Evolutionary conservation across 768 basidiomycete genomes (phyloP).

Genomic region (Mrakia gelida): DNA sequence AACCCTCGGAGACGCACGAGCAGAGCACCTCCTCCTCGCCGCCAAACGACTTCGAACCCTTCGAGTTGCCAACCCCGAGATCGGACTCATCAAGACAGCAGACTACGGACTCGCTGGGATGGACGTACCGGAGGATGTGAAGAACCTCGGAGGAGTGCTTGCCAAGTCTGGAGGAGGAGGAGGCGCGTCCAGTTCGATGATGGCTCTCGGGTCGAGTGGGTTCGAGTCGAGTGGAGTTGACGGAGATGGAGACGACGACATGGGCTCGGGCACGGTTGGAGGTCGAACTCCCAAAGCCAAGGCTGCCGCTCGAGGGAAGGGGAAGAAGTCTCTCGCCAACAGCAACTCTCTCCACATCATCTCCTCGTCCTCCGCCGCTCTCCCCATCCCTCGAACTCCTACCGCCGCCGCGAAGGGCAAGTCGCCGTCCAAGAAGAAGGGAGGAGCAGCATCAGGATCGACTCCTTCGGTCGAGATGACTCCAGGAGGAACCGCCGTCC

Average conservation of each 20-base stretch:
- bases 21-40: conserved; percentile 31
- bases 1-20: conserved; percentile 27
- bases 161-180: not conserved
- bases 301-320: conserved; percentile 4
- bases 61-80: conserved; percentile 20
- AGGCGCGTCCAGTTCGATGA: not conserved
- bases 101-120: conserved; percentile 18
- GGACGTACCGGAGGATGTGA: not conserved
- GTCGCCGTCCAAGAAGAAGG: conserved; percentile 10
- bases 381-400: not conserved
- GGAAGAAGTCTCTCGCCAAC: not conserved
- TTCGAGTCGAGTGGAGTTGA: not conserved
- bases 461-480: not conserved
- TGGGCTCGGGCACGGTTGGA: not conserved
- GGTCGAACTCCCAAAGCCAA: conserved; percentile 1
- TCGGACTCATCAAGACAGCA: conserved; percentile 21
- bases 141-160: not conserved
- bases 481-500: conserved; percentile 16
- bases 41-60: conserved; percentile 29
- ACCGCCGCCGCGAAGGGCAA: conserved; percentile 17
- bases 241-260: not conserved
- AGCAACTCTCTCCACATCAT: not conserved
- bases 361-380: not conserved
- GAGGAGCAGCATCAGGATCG: not conserved
- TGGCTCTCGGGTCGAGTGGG: not conserved